Conservation (phyloP, 495 filamentous ascomycete species). For the Amniculicola lignicola region DNA sequence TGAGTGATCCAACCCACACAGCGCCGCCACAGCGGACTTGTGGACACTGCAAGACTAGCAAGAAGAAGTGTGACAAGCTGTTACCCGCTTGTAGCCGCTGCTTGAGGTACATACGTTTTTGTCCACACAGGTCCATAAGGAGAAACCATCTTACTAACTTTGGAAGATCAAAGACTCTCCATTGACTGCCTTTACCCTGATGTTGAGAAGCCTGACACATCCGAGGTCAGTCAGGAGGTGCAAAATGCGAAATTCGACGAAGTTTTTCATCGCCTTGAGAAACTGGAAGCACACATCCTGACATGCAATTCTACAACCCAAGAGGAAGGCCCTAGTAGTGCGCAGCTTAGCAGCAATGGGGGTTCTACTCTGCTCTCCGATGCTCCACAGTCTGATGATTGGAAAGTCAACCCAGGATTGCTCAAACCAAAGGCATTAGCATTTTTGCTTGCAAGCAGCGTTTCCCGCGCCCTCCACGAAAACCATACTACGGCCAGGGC, state of each 20-base stretch:
- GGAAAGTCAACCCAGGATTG: background rate
- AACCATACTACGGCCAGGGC: background rate
- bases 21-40: constrained; percentile 8
- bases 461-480: background rate
- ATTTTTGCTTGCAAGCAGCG: background rate
- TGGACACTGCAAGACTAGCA: constrained; percentile 10
- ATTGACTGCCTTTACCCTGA: constrained; percentile 7
- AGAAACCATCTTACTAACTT: background rate
- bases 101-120: constrained; percentile 4
- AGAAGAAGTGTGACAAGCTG: constrained; percentile 23
- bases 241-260: constrained; percentile 5
- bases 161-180: background rate
- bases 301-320: background rate
- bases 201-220: background rate
- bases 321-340: too few relatives aligned
- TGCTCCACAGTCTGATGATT: too few relatives aligned
- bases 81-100: constrained; percentile 6
- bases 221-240: background rate
- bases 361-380: too few relatives aligned
- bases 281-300: constrained; percentile 3
- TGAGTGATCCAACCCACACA: too few relatives aligned
- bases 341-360: too few relatives aligned
- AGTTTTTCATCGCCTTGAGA: constrained; percentile 17
- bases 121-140: background rate
- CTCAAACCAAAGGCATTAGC: background rate